Percentiles rank a stretch among this genome's conserved stretches.
Evolutionary conservation across 768 basidiomycete genomes (phyloP).

Genomic region (Tylopilus rubrobrunneus): DNA sequence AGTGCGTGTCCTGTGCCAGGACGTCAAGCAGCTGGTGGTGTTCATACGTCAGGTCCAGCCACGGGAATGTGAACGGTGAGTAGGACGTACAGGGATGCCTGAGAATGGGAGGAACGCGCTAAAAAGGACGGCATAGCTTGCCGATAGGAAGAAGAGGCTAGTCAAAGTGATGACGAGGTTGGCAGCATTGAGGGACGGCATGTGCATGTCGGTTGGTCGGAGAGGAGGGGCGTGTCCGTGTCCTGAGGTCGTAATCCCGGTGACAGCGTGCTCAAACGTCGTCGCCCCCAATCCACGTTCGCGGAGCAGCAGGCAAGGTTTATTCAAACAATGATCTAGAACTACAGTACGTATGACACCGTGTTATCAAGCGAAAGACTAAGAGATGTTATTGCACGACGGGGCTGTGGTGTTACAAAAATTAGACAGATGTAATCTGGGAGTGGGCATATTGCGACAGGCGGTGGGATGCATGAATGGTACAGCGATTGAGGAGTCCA

Average conservation of each 20-base stretch:
- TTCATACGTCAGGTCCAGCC: slow-evolving; percentile 19
- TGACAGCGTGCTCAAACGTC: slow-evolving; percentile 14
- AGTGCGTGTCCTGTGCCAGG: slow-evolving; percentile 73
- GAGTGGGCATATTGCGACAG: slow-evolving; percentile 21
- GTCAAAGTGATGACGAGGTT: slow-evolving; percentile 47
- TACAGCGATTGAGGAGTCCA: slow-evolving; percentile 23
- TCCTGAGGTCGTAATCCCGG: slow-evolving; percentile 28
- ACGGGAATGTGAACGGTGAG: not conserved
- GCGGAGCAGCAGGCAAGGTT: slow-evolving; percentile 6
- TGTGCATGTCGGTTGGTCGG: slow-evolving; percentile 19
- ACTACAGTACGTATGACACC: slow-evolving; percentile 27
- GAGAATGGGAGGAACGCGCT: slow-evolving; percentile 58
- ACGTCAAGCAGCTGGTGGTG: slow-evolving; percentile 53
- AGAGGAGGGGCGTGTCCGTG: slow-evolving; percentile 8
- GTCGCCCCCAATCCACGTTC: slow-evolving; percentile 10
- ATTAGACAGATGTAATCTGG: slow-evolving; percentile 28
- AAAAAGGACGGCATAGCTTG: slow-evolving; percentile 61
- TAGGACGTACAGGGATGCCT: slow-evolving; percentile 45
- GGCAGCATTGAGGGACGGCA: slow-evolving; percentile 35
- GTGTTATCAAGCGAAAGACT: slow-evolving; percentile 9
- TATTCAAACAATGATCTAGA: slow-evolving; percentile 23
- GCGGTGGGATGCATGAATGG: slow-evolving; percentile 24
- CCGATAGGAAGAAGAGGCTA: slow-evolving; percentile 50
- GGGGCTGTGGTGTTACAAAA: slow-evolving; percentile 26
- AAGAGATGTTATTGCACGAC: slow-evolving; percentile 12